Conservation (phyloP, 805 yeast genomes). For the Sugiyamaella smithiae region DNA sequence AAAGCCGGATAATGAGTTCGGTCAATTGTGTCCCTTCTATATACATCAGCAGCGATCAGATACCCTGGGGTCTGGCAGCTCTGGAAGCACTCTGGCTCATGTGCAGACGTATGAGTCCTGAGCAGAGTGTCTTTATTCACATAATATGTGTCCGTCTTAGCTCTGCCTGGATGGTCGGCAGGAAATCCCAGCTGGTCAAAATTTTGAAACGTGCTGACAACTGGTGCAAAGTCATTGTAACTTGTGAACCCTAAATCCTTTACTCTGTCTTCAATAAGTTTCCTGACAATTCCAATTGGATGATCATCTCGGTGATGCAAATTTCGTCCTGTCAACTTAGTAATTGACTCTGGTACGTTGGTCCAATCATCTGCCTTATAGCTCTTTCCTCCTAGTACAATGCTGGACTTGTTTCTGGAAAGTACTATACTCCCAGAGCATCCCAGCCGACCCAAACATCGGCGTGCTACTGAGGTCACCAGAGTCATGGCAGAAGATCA, state of each 20-base stretch:
- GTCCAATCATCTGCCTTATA: slow-evolving; percentile 76
- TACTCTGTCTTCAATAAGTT: slow-evolving; percentile 68
- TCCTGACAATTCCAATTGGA: slow-evolving; percentile 84
- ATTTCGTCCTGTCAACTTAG: slow-evolving; percentile 64
- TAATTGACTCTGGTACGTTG: slow-evolving; percentile 74
- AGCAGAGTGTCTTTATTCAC: slow-evolving; percentile 67
- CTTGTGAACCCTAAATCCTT: slow-evolving; percentile 62
- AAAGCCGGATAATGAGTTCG: slow-evolving; percentile 95
- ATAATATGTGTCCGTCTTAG: slow-evolving; percentile 90
- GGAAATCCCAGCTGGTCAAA: slow-evolving; percentile 94
- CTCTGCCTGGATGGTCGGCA: slow-evolving; percentile 86
- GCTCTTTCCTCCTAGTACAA: slow-evolving; percentile 44
- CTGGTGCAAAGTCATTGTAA: slow-evolving; percentile 78
- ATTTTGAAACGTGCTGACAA: slow-evolving; percentile 76
- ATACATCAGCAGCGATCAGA: slow-evolving; percentile 92
- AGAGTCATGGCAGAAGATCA: too few species aligned
- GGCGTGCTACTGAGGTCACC: not conserved
- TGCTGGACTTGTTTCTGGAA: not conserved
- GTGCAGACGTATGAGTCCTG: slow-evolving; percentile 96
- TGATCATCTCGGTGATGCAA: slow-evolving; percentile 73
- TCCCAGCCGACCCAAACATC: not conserved
- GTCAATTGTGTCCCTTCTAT: slow-evolving; percentile 92
- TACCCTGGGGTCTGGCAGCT: slow-evolving; percentile 73
- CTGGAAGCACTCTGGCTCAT: slow-evolving; percentile 82
- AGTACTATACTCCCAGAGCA: not conserved